Evolutionary conservation across 2,329 filamentous ascomycete species (phyloP).

Genomic region (Calycina herbarum): DNA sequence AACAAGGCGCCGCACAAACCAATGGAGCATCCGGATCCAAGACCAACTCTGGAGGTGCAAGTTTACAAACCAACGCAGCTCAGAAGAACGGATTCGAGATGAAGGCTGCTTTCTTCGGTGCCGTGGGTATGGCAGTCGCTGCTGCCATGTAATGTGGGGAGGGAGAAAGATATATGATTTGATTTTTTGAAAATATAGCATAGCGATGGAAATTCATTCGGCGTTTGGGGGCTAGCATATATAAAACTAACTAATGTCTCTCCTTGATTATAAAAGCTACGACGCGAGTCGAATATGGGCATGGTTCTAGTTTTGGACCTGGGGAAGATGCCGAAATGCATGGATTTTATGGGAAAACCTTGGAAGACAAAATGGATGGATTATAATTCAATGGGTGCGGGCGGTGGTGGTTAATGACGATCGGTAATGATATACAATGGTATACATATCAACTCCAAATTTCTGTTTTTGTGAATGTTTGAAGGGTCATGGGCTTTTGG

Average conservation of each 20-base stretch:
- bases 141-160: conserved; percentile 23
- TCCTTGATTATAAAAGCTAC: conserved; percentile 22
- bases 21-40: conserved; percentile 10
- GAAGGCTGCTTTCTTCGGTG: conserved; percentile 28
- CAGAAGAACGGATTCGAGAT: conserved; percentile 20
- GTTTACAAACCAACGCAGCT: conserved; percentile 31
- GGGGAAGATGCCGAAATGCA: neutral
- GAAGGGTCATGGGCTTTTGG: too few relatives aligned
- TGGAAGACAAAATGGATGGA: conserved; percentile 1
- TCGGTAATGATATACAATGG: neutral
- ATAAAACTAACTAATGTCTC: conserved; percentile 31
- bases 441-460: neutral
- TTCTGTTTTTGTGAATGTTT: too few relatives aligned
- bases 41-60: conserved; percentile 23
- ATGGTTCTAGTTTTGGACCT: neutral
- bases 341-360: neutral
- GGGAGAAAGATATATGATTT: neutral
- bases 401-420: neutral
- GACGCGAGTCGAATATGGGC: conserved; percentile 6
- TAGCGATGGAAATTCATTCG: conserved; percentile 23
- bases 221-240: conserved; percentile 8
- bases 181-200: conserved; percentile 22
- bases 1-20: conserved; percentile 14
- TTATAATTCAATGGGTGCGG: neutral
- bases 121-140: conserved; percentile 25